Evolutionary conservation across 2,329 filamentous ascomycete species (phyloP).

Genomic region (Aspergillus pseudotamarii): DNA sequence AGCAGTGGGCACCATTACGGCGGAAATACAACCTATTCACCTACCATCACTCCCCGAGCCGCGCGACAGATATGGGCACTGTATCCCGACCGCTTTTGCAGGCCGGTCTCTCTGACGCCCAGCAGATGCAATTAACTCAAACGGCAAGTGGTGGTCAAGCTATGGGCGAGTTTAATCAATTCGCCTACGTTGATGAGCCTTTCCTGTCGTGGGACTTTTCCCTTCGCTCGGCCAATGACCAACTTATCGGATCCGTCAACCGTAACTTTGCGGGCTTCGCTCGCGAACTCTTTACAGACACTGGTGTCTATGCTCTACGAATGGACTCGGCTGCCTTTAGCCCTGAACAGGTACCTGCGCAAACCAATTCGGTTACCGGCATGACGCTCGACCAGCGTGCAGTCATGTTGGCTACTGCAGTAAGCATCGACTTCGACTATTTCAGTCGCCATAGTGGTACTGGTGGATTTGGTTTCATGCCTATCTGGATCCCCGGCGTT

Average conservation of each 20-base stretch:
- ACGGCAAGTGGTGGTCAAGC: conserved; percentile 25
- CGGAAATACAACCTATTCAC: conserved; percentile 68
- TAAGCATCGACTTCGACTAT: conserved; percentile 68
- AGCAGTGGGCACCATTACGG: conserved; percentile 64
- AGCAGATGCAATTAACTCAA: conserved; percentile 47
- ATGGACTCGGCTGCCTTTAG: conserved; percentile 63
- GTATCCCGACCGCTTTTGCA: conserved; percentile 47
- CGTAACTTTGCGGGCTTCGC: conserved; percentile 66
- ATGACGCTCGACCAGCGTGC: conserved; percentile 69
- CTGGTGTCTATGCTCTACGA: conserved; percentile 64
- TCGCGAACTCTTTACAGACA: conserved; percentile 67
- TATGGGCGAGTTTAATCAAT: conserved; percentile 57
- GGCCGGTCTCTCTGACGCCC: conserved; percentile 52
- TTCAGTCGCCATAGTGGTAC: conserved; percentile 62
- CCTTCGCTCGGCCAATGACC: conserved; percentile 53
- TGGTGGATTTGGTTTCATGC: conserved; percentile 54
- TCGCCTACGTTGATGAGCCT: conserved; percentile 64
- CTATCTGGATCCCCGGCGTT: conserved; percentile 53
- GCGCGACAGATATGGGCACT: conserved; percentile 39
- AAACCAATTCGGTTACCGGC: conserved; percentile 39
- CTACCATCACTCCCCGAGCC: conserved; percentile 50
- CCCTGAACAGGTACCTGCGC: conserved; percentile 34
- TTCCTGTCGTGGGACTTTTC: conserved; percentile 68
- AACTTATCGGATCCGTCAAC: conserved; percentile 63
- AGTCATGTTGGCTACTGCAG: conserved; percentile 67